Evolutionary conservation across 2,329 filamentous ascomycete genomes (phyloP).

Genomic region (Cercospora sesami): DNA sequence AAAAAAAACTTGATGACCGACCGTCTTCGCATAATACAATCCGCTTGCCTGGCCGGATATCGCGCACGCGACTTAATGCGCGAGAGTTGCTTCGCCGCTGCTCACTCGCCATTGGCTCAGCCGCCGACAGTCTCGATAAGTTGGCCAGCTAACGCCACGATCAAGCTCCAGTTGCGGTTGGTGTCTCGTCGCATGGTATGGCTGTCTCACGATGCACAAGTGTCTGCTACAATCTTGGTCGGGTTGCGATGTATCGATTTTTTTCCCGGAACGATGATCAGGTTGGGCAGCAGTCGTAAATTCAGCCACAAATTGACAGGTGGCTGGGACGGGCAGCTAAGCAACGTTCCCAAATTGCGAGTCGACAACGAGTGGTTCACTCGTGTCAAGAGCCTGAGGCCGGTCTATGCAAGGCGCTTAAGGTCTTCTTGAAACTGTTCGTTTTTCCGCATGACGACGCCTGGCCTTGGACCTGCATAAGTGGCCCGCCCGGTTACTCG

Average conservation of each 20-base stretch:
- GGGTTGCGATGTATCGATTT: neutral
- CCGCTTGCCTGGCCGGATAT: conserved; percentile 26
- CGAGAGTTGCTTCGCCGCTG: conserved; percentile 13
- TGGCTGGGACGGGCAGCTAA: conserved; percentile 5
- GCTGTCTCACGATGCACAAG: neutral
- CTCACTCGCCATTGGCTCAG: conserved; percentile 14
- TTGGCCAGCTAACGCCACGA: conserved; percentile 18
- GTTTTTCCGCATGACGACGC: neutral
- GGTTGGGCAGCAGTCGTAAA: conserved; percentile 11
- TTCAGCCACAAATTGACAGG: conserved; percentile 9
- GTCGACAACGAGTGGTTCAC: neutral
- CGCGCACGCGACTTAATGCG: conserved; percentile 13
- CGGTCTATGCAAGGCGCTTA: neutral
- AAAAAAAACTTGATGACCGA: conserved; percentile 4
- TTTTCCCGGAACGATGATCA: conserved; percentile 1
- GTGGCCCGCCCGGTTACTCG: neutral
- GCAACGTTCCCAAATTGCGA: neutral
- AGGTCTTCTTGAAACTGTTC: neutral
- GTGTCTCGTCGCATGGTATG: conserved; percentile 19
- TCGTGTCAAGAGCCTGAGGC: neutral
- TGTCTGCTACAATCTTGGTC: neutral
- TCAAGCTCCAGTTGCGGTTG: conserved; percentile 1
- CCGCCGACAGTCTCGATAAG: conserved; percentile 20
- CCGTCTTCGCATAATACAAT: conserved; percentile 35
- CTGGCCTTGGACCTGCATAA: neutral